Percentiles rank a stretch among this genome's conserved stretches.
Conservation (phyloP, 1,284 basidiomycete species). For the Ceratobasidium sp. region DNA sequence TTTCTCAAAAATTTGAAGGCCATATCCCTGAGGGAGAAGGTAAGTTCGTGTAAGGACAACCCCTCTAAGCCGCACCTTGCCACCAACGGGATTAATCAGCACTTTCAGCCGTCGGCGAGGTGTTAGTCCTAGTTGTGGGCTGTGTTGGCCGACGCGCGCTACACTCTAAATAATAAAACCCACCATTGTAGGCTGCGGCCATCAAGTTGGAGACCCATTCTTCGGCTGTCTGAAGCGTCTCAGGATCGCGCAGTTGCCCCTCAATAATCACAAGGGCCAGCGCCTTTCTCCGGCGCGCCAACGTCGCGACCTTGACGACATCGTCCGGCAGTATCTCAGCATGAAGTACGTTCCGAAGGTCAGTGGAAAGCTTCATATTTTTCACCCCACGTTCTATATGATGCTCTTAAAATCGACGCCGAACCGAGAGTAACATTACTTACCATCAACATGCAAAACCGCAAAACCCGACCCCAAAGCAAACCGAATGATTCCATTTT, state of each 20-base stretch:
- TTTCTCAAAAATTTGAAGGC: slow-evolving; percentile 64
- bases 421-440: not conserved
- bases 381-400: not conserved
- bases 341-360: slow-evolving; percentile 42
- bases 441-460: slow-evolving; percentile 21
- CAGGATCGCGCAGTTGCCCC: slow-evolving; percentile 47
- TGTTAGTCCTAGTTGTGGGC: slow-evolving; percentile 56
- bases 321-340: slow-evolving; percentile 34
- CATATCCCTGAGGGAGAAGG: slow-evolving; percentile 69
- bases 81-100: slow-evolving; percentile 88
- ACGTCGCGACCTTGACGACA: slow-evolving; percentile 38
- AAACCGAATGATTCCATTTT: slow-evolving; percentile 20
- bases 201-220: slow-evolving; percentile 67
- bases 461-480: slow-evolving; percentile 13
- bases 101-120: slow-evolving; percentile 65
- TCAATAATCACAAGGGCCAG: slow-evolving; percentile 40
- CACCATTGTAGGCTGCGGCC: slow-evolving; percentile 68
- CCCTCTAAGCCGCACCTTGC: slow-evolving; percentile 59
- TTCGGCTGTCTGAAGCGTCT: slow-evolving; percentile 52
- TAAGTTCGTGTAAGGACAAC: not conserved
- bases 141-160: not conserved
- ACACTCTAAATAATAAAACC: slow-evolving; percentile 43
- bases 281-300: slow-evolving; percentile 39
- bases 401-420: not conserved
- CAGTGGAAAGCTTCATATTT: slow-evolving; percentile 33